Conservation (phyloP, 2,329 filamentous ascomycete genomes). For the Alternaria viburni region DNA sequence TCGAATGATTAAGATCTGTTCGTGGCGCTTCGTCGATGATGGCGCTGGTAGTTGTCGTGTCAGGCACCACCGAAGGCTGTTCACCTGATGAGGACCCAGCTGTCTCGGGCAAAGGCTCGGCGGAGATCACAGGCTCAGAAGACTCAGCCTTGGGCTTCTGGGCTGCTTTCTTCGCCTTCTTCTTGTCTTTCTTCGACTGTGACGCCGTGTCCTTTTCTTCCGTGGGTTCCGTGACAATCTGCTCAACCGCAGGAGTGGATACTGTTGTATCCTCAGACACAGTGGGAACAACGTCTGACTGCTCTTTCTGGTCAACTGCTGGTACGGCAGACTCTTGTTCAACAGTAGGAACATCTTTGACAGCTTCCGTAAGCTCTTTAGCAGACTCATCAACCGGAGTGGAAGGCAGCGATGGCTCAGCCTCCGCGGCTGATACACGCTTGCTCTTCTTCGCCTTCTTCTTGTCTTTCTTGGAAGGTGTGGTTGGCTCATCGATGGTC, state of each 20-base stretch:
- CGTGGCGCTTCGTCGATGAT: background rate
- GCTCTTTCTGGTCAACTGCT: background rate
- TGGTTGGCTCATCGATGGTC: conserved; percentile 1
- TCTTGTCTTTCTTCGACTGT: conserved; percentile 29
- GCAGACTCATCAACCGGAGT: conserved; percentile 5
- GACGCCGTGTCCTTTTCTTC: conserved; percentile 14
- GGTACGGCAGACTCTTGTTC: background rate
- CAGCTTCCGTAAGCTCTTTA: conserved; percentile 4
- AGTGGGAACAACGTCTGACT: background rate
- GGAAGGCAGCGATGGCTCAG: conserved; percentile 6
- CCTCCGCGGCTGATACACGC: conserved; percentile 16
- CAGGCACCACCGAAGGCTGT: background rate
- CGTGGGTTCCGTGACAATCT: background rate
- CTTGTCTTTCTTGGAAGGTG: conserved; percentile 26
- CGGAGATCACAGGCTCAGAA: background rate
- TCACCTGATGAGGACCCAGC: background rate
- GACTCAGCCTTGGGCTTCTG: conserved; percentile 13
- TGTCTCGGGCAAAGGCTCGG: background rate
- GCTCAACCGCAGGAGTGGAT: background rate
- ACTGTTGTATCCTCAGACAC: background rate
- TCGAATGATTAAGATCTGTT: background rate
- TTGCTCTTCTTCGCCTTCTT: conserved; percentile 19
- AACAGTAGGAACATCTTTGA: background rate
- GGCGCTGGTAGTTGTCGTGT: background rate
- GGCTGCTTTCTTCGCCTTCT: conserved; percentile 30